Conservation (phyloP, 768 basidiomycete genomes). For the Russula abietina region DNA sequence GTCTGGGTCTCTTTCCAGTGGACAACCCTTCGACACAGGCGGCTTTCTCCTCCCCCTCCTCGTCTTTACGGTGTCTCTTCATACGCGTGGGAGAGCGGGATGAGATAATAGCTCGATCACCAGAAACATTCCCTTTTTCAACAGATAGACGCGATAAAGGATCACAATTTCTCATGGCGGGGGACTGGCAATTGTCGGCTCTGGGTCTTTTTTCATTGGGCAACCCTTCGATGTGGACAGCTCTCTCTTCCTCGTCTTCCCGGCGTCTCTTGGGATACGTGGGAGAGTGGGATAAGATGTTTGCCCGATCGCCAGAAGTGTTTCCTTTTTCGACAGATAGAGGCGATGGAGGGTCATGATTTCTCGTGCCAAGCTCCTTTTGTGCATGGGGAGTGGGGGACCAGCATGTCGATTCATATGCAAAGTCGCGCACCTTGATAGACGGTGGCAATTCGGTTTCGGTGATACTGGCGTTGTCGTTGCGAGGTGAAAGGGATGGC, state of each 20-base stretch:
- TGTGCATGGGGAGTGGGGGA: neutral
- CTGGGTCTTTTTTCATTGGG: neutral
- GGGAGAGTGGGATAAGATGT: too few species aligned
- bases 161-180: neutral
- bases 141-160: neutral
- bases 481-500: neutral
- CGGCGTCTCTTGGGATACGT: too few species aligned
- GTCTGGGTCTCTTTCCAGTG: slow-evolving; percentile 3
- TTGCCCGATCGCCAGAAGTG: too few species aligned
- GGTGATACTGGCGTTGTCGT: neutral
- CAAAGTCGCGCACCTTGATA: slow-evolving; percentile 29
- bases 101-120: neutral
- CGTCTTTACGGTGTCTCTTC: slow-evolving; percentile 9
- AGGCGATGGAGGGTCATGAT: neutral
- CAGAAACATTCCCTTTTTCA: neutral
- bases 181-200: neutral
- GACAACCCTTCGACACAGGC: neutral
- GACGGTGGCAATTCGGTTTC: slow-evolving; percentile 14
- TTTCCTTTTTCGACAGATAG: neutral
- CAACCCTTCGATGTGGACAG: too few species aligned
- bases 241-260: too few species aligned
- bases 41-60: neutral
- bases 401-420: slow-evolving; percentile 24
- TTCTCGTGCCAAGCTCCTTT: neutral
- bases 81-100: neutral